Evolutionary conservation across 2,329 filamentous ascomycete genomes (phyloP), one percentile per base, ranked within the genome.

Genomic region (Xylaria sp.): DNA sequence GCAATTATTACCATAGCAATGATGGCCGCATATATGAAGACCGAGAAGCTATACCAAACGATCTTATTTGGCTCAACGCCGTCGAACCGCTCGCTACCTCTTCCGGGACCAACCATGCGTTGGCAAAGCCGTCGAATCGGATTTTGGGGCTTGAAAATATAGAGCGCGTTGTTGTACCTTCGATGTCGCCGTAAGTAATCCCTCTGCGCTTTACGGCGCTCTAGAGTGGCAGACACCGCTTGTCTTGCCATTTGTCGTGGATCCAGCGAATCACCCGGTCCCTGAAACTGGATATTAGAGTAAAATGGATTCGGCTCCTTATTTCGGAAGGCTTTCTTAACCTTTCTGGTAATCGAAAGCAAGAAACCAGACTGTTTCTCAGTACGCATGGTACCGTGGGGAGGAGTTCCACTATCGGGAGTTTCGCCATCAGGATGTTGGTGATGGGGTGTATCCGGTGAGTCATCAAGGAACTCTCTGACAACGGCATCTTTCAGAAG

Each of bases 1-100:
- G 96, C 96, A 61, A 99, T 87, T 54, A 98, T 82, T n/a, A 99
- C 96, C 97, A 99, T 99, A 60, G 94, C 93, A 51, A 98, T 93
- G 71, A 99, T 98, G 15, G 93, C 92, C 28, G 92, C 90, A 79
- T 99, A 99, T 65, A 98, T 93, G 75, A 99, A 92, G 3, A 94
- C 93, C 0, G 96, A 98, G 79, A 98, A 97, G 0, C 89, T 85
- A 78, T 97, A 98, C 94, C 96, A 99, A 9, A 96, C 86, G 4
- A 92, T 89, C 73, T 94, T 94, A 74, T 96, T 95, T 0, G 96
- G 96, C 69, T 94, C 90, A 0, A 97, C 89, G 15, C 96, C 96
- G 80, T 98, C 93, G 71, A 97, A 92, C 54, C 96, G 91, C 78
- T 97, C 92, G 54, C 85, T 88, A 7, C 96, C 97, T 70, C 96